Evolutionary conservation across 345 rosid species (phyloP).

Genomic region (Anastatica hierochuntica): DNA sequence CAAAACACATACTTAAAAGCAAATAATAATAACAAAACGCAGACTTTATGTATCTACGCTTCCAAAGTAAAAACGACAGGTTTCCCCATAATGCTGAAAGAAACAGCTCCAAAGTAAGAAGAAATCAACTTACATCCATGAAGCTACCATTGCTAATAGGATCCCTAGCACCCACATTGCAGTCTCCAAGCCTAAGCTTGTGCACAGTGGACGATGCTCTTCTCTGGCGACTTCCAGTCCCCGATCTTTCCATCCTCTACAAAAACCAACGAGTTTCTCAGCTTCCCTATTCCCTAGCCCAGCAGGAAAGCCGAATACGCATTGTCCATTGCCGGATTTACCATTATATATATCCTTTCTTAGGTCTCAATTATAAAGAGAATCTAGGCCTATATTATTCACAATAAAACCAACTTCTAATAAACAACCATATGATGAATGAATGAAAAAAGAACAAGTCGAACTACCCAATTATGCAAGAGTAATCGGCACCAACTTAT

Average conservation of each 20-base stretch:
- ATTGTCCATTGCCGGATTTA: not conserved
- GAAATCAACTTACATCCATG: constrained; percentile 61
- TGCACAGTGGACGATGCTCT: constrained; percentile 53
- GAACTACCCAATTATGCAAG: constrained; percentile 24
- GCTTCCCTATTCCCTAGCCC: not conserved
- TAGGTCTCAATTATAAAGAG: constrained; percentile 19
- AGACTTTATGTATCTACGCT: constrained; percentile 1
- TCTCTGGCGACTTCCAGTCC: constrained; percentile 65
- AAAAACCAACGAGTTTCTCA: constrained; percentile 17
- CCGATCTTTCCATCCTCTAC: constrained; percentile 83
- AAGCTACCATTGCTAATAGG: constrained; percentile 71
- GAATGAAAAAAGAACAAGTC: not conserved
- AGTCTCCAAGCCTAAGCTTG: constrained; percentile 54
- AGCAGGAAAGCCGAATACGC: not conserved
- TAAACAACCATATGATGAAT: constrained; percentile 19
- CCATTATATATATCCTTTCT: not conserved
- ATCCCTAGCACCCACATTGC: constrained; percentile 43
- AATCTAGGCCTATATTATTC: constrained; percentile 22
- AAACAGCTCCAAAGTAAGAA: not conserved
- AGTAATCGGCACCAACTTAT: constrained; percentile 17
- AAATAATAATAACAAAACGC: not conserved
- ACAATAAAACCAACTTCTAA: constrained; percentile 16
- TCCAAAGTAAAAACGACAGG: not conserved
- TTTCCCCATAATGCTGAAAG: not conserved
- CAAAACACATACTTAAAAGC: too few relatives aligned